A percentile compares a stretch with the other conserved stretches of the same genome.
Evolutionary conservation across 306 rosid genomes (phyloP).

Genomic region (Cicer judaicum): DNA sequence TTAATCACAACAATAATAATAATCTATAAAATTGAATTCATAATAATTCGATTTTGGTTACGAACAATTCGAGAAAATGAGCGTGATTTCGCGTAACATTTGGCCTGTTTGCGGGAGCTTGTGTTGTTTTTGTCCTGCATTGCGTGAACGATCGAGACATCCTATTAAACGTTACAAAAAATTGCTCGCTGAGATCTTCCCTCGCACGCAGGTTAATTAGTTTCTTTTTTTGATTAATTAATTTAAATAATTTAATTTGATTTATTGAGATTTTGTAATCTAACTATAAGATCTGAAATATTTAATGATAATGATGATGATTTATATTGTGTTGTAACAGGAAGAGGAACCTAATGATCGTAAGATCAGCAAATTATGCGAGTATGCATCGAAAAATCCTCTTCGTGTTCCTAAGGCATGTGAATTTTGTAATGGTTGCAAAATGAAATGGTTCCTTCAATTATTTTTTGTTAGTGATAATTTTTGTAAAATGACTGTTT

Average conservation of each 20-base stretch:
- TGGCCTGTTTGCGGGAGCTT: slow-evolving; percentile 81
- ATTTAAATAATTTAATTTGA: neutral
- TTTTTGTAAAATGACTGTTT: slow-evolving; percentile 14
- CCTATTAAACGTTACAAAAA: slow-evolving; percentile 87
- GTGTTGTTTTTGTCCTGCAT: slow-evolving; percentile 79
- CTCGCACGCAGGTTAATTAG: slow-evolving; percentile 59
- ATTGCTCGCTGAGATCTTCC: slow-evolving; percentile 77
- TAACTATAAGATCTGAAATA: neutral
- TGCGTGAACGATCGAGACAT: slow-evolving; percentile 78
- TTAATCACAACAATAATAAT: neutral
- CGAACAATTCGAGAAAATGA: slow-evolving; percentile 48
- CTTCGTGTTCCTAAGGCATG: slow-evolving; percentile 85
- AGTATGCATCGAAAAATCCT: slow-evolving; percentile 82
- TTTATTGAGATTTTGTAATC: neutral
- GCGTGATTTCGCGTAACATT: slow-evolving; percentile 71
- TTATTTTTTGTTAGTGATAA: neutral
- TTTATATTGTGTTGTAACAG: slow-evolving; percentile 47
- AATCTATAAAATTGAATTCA: neutral
- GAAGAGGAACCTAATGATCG: slow-evolving; percentile 88
- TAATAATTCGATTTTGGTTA: neutral
- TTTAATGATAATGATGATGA: neutral
- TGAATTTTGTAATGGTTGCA: neutral
- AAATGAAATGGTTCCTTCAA: slow-evolving; percentile 1
- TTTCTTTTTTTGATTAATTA: neutral
- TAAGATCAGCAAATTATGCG: slow-evolving; percentile 76